Conservation (phyloP, 306 rosid species). For the Pyrus betulifolia region DNA sequence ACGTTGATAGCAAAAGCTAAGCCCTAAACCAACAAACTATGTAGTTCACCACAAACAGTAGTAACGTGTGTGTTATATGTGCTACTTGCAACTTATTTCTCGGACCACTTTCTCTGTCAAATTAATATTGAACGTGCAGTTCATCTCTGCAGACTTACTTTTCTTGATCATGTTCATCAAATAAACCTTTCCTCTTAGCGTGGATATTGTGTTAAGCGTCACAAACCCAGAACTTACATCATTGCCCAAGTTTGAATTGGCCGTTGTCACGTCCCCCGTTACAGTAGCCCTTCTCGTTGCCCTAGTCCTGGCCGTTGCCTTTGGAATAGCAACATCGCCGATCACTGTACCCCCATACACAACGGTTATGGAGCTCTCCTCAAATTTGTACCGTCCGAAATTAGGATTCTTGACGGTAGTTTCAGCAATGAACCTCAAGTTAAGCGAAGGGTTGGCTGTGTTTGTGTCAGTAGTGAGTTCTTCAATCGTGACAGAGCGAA, state of each 20-base stretch:
- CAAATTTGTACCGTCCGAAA: slow-evolving; percentile 9
- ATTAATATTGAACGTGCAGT: slow-evolving; percentile 2
- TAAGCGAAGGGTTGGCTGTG: background rate
- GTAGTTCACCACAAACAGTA: too few relatives aligned
- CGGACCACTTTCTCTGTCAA: background rate
- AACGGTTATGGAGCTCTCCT: background rate
- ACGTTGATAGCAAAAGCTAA: background rate
- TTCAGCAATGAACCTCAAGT: background rate
- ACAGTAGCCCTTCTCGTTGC: slow-evolving; percentile 11
- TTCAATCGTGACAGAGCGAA: background rate
- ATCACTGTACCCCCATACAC: background rate
- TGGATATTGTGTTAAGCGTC: background rate
- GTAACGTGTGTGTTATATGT: too few relatives aligned
- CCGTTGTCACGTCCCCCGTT: background rate
- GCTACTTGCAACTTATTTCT: slow-evolving; percentile 11
- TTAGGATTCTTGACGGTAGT: slow-evolving; percentile 9
- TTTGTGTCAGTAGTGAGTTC: background rate
- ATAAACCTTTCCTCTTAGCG: slow-evolving; percentile 13
- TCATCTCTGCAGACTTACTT: slow-evolving; percentile 15
- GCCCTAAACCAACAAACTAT: too few relatives aligned
- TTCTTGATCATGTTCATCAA: slow-evolving; percentile 15
- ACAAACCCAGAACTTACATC: slow-evolving; percentile 2
- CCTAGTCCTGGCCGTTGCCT: slow-evolving; percentile 6
- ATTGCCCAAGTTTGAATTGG: background rate
- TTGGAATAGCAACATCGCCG: background rate